phyloP scores from a whole-genome alignment of 2,329 filamentous ascomycete species.

The Aspergillus bombycis region DNA sequence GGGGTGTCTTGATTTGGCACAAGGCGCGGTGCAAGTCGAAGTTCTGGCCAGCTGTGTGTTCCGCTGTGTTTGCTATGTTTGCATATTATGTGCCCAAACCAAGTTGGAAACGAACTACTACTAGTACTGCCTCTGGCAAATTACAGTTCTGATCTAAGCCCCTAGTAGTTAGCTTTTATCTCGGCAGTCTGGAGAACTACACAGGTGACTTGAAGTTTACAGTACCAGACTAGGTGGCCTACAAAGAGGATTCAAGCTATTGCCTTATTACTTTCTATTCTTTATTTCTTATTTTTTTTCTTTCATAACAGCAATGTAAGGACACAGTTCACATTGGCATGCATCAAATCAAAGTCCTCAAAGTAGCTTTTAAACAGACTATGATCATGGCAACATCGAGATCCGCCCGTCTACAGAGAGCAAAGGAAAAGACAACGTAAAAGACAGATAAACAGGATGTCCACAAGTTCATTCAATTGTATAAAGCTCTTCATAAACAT shows the following conservation, averaged over 20 bases:
- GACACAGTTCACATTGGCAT: neutral
- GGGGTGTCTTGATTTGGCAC: conserved; percentile 15
- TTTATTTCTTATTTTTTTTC: neutral
- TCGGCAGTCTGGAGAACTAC: neutral
- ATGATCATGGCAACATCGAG: neutral
- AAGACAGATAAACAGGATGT: neutral
- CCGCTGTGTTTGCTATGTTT: conserved; percentile 39
- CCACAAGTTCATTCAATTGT: conserved; percentile 7
- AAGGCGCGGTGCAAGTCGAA: conserved; percentile 28
- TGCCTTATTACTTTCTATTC: neutral
- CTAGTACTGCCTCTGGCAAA: neutral
- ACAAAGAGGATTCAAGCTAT: too few relatives aligned
- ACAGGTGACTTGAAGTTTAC: too few relatives aligned
- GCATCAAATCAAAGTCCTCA: neutral
- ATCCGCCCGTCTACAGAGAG: conserved; percentile 8
- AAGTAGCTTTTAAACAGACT: neutral
- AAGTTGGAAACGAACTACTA: conserved; percentile 24
- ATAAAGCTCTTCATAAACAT: conserved; percentile 8
- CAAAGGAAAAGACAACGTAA: neutral
- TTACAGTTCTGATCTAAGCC: neutral
- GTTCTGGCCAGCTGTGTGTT: conserved; percentile 39
- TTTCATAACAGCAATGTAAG: neutral
- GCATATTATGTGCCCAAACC: conserved; percentile 22
- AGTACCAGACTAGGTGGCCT: too few relatives aligned
- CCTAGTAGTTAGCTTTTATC: neutral